Base-by-base conservation (phyloP, 129 eudicot species). In the Calendula officinalis region DNA sequence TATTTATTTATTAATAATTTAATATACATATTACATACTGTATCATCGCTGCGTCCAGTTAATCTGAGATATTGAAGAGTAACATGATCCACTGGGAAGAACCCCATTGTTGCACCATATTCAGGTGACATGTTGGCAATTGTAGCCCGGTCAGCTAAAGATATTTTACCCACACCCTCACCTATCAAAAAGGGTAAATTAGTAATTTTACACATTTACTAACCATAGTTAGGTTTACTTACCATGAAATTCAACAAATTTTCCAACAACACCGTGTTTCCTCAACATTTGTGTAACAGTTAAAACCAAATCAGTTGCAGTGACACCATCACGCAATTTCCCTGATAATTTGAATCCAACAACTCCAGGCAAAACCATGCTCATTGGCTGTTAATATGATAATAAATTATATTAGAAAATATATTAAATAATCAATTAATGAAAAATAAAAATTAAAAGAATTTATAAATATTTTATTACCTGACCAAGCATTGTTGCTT, bases 51-150 rank as follows among this genome's bases (percentile, higher is more conserved):
- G 79, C 98, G 85, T 69, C 98, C 98, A 7, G 98, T 91, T 69
- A 91, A 85, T 73, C 79, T 85, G 27, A 91, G 86, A 67, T 91
- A 91, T 35, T 91, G 89, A 74, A 91, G 82, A 3, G 98, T 91
- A 65, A 91, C 91, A 62, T 82, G 82, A 83, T 91, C 98, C 14
- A 91, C 98, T 38, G 96, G 98, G 81, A 91, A 91, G 95, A 91
- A 91, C 8, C 98, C 98, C 96, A 91, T 91, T 14, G 98, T 91
- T 71, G 98, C 98, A 64, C 98, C 98, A 71, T 88, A 91, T 71
- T 91, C 96, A 3, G 98, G 98, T 39, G 98, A 83, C 98, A 91
- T 91, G 73, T 91, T 91, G 63, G 98, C 96, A 71, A 88, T 91
- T 60, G 98, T 91, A 38, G 98, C 98, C 81, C 98, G 83, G 76